Evolutionary conservation across 139 green algal species (phyloP), one percentile per base, ranked within the genome.

Genomic region (Raphidocelis subcapitata): DNA sequence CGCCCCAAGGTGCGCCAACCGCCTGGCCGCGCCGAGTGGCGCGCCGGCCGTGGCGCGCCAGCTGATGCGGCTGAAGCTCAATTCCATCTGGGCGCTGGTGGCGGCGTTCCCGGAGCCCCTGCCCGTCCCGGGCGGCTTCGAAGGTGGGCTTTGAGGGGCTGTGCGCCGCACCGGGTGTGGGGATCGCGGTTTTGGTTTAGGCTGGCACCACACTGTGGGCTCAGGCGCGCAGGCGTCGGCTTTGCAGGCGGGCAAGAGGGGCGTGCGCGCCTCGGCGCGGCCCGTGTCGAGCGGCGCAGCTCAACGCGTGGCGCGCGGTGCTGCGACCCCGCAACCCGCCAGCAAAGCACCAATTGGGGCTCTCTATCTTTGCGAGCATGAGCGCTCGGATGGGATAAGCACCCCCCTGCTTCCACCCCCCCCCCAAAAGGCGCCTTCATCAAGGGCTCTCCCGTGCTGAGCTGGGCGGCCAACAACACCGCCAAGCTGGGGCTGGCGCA

Each of bases 391-490:
- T 67, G 60, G 8, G 26, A 23, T 20, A 23, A 23, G 41, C 3
- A 4, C 52, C 52, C 16, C 10, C 52, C 20, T n/a, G 12, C 21
- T 54, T 8, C 8, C 33, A 29, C 0, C n/a, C 12, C 16, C 29
- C 33, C 4, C 51, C 16, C 47, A 46, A 14, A 62, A 71, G 85
- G 81, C 33, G 89, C 86, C 1, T 93, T 92, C 55, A 54, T 94
- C 2, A 62, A 79, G 3, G 84, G 78, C 44, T 68, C 65, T 21
- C 36, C 73, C 0, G 69, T 83, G 10, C 71, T 94, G 12, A 72
- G 76, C 49, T 94, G 85, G 85, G 85, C 72, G 8, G 80, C 29
- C 26, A 96, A 96, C 89, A 96, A 95, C 78, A 94, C 74, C 0
- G 71, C 78, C 55, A 96, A 96, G 79, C 72, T 91, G 69, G 37